Base-by-base conservation (phyloP, 2,329 filamentous ascomycete species). In the Lasiodiplodia sp. region DNA sequence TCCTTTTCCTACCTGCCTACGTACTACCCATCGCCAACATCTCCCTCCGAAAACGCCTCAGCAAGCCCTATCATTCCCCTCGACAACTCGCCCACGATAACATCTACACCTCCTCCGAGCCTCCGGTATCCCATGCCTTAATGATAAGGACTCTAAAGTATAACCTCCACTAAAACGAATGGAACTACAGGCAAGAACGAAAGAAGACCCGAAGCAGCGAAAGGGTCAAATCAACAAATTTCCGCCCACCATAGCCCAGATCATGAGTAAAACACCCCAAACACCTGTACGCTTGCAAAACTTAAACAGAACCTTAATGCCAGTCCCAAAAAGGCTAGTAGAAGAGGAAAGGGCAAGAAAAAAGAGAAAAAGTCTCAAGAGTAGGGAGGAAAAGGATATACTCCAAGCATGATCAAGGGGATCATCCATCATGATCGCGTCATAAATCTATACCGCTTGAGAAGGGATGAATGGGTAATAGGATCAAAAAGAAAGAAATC, bases 101-200 rank as follows among this genome's bases (percentile, higher is more conserved):
- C 31, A 34, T 34, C 31, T 34, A 34, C 31, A 10, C 31, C 31
- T 8, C 31, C 1, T 34, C 31, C 8, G 31, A 10, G 8, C 31
- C 31, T 10, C 6, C 31, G 8, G 31, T 3, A 34, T 34, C 31
- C 31, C 31, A 34, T 34, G 31, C 7, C 31, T 34, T 34, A 34
- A 1, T 34, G n/a, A 60, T 8, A 57, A 34, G 31, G 14, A 55
- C 34, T 58, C 55, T 58, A 58, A n/a, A 10, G 44, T 14, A 44
- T 44, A 56, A 10, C 55, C 55, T 38, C 55, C 55, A 37, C 31
- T 18, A 56, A 38, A 60, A 44, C 56, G 56, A 40, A 25, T 25
- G 55, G 14, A 40, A 40, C 11, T 58, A 58, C 55, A 58, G 12
- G 34, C 55, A 58, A 58, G 55, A 58, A 58, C 28, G 34, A 34